Evolutionary conservation across 176 grass and related monocot genomes (phyloP).

Genomic region (Oryza glumipatula): DNA sequence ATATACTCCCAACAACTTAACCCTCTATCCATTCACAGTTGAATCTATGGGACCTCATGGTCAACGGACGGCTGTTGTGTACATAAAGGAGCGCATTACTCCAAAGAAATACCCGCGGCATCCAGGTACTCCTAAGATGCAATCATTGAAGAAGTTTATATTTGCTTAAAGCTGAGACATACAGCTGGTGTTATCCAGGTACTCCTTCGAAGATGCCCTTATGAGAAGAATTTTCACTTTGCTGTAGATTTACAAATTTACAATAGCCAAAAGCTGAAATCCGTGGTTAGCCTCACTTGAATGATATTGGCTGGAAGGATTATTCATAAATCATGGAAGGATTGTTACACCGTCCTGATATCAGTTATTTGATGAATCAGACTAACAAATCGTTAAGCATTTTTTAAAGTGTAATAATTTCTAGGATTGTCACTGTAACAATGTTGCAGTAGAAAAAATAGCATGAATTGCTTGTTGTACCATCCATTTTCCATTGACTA

Average conservation of each 20-base stretch:
- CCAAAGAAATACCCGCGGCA: constrained; percentile 78
- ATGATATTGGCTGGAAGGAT: not conserved
- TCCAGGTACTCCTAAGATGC: constrained; percentile 64
- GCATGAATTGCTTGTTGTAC: not conserved
- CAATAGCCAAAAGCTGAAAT: not conserved
- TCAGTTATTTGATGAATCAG: not conserved
- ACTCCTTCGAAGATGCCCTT: constrained; percentile 82
- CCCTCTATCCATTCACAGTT: constrained; percentile 46
- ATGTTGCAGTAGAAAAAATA: not conserved
- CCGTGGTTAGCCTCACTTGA: too few relatives aligned
- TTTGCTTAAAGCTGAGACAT: constrained; percentile 6
- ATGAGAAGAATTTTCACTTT: constrained; percentile 50
- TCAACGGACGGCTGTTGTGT: constrained; percentile 77
- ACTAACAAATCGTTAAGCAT: not conserved
- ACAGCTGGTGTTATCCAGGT: constrained; percentile 45
- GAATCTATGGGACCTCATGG: constrained; percentile 81
- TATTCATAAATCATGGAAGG: not conserved
- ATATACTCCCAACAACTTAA: constrained; percentile 1
- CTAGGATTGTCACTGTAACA: not conserved
- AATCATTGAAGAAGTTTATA: constrained; percentile 10
- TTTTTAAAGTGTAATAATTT: not conserved
- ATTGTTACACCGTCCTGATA: not conserved
- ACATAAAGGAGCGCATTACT: constrained; percentile 58
- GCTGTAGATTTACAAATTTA: not conserved
- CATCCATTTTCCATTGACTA: not conserved